These are phyloP conservation scores for Bidens hawaiensis DNA, from an alignment of 140 eudicot species.

Conservation along the genomic window DNA sequence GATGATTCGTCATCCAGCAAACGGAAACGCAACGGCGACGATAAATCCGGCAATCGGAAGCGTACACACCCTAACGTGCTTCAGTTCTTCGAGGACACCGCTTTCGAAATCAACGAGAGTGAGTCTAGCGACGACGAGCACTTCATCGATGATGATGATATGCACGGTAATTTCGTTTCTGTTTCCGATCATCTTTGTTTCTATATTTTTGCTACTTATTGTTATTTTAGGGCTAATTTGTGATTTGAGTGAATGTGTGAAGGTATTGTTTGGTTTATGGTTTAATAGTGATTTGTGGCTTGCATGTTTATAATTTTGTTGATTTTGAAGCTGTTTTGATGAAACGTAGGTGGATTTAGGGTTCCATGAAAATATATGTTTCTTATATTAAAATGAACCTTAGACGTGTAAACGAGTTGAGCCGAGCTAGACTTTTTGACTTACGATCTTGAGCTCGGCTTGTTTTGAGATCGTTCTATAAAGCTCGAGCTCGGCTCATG, in stretches of 20 bases:
- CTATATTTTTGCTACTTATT: neutral
- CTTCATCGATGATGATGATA: slow-evolving; percentile 39
- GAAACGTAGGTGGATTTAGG: slow-evolving; percentile 19
- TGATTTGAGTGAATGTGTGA: neutral
- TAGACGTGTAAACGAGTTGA: too few species aligned
- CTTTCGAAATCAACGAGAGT: slow-evolving; percentile 47
- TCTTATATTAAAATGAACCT: neutral
- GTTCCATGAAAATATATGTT: slow-evolving; percentile 1
- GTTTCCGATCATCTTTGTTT: slow-evolving; percentile 1
- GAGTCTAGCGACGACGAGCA: slow-evolving; percentile 41
- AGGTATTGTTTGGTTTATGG: neutral
- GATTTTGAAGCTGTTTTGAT: neutral
- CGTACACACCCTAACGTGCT: slow-evolving; percentile 49
- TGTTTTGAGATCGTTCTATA: too few species aligned
- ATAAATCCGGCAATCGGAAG: slow-evolving; percentile 55
- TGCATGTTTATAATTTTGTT: slow-evolving; percentile 6
- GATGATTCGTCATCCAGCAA: slow-evolving; percentile 40
- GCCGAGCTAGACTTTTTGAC: too few species aligned
- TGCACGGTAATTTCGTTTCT: neutral
- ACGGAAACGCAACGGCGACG: slow-evolving; percentile 47
- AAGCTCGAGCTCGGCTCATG: too few species aligned
- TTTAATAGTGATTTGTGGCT: neutral
- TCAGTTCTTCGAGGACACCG: slow-evolving; percentile 78
- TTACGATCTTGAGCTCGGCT: too few species aligned
- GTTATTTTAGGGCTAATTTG: slow-evolving; percentile 23